Base-by-base conservation (phyloP, 2,329 filamentous ascomycete species). In the Aspergillus sp. region DNA sequence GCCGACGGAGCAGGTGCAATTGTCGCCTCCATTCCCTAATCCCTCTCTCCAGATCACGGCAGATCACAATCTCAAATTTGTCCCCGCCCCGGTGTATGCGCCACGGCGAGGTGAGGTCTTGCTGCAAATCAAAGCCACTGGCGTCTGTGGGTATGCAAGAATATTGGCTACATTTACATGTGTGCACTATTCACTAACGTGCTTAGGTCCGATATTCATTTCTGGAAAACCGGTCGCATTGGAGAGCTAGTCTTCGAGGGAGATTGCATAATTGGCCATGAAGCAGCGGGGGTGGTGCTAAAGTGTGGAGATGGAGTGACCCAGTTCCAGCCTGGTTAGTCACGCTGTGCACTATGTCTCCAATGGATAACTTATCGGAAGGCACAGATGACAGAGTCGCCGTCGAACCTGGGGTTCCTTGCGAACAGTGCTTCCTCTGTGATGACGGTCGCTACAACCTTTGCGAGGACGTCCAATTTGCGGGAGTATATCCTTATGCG, bases 321-420 rank as follows among this genome's bases (percentile, higher is more conserved):
- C 9, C 72, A 80, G 59, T 67, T 89, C 12, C 79, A 82, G 64
- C 78, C 81, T 13, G 78, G 78, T 79, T 67, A 17, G 65, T 55
- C n/a, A 5, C n/a, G 8, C 38, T n/a, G 19, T 10, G 32, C 32
- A 8, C 8, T 10, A 45, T 55, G 2, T 17, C 28, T n/a, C 13
- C 4, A 25, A 38, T 23, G 4, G 7, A 17, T 9, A 45, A 4
- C 38, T 55, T 4, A 55, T 45, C 8, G n/a, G 21, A 19, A 36
- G 39, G 28, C 15, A 17, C 21, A 73, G 86, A 87, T 10, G 88
- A 91, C 68, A 79, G 86, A 55, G 87, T 91, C 9, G 87, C 88
- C 3, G 75, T 91, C 15, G 88, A 91, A 67, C 87, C 87, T 0
- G 86, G 87, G 19, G 84, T 89, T 1, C 85, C 88, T 0, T 91